phyloP scores from a whole-genome alignment of 2,329 filamentous ascomycete species.

The Rosellinia necatrix region DNA sequence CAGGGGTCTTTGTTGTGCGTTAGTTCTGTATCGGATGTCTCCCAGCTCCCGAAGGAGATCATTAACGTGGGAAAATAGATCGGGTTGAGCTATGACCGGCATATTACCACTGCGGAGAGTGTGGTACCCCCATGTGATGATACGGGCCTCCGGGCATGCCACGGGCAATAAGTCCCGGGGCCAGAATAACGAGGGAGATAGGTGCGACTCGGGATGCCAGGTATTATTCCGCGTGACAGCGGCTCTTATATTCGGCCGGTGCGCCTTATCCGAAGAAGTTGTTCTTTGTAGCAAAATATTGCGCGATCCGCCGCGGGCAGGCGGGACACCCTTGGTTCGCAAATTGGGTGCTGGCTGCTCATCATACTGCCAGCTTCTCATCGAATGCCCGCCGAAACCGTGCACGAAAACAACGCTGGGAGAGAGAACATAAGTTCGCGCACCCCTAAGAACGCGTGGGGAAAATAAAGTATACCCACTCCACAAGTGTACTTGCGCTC shows the following conservation, averaged over 20 bases:
- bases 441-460: not conserved
- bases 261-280: not conserved
- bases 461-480: conserved; percentile 9
- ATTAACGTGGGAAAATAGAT: conserved; percentile 21
- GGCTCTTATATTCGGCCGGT: not conserved
- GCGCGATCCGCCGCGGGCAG: not conserved
- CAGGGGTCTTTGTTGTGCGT: conserved; percentile 12
- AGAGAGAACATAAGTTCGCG: not conserved
- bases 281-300: conserved; percentile 7
- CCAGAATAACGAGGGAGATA: conserved; percentile 10
- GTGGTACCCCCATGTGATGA: conserved; percentile 26
- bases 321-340: not conserved
- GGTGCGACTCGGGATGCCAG: not conserved
- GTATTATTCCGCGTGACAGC: not conserved
- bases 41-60: conserved; percentile 18
- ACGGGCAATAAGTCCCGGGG: conserved; percentile 20
- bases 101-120: conserved; percentile 9
- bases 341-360: not conserved
- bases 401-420: conserved; percentile 24
- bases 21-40: not conserved
- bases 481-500: conserved; percentile 6
- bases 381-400: conserved; percentile 26
- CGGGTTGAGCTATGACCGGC: conserved; percentile 11
- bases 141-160: conserved; percentile 18
- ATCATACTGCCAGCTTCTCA: conserved; percentile 24